A percentile compares a stretch with the other conserved stretches of the same genome.
These are phyloP conservation scores for Mucor circinelloides DNA, from an alignment of 371 early-diverging fungal species.

Conservation along the genomic window DNA sequence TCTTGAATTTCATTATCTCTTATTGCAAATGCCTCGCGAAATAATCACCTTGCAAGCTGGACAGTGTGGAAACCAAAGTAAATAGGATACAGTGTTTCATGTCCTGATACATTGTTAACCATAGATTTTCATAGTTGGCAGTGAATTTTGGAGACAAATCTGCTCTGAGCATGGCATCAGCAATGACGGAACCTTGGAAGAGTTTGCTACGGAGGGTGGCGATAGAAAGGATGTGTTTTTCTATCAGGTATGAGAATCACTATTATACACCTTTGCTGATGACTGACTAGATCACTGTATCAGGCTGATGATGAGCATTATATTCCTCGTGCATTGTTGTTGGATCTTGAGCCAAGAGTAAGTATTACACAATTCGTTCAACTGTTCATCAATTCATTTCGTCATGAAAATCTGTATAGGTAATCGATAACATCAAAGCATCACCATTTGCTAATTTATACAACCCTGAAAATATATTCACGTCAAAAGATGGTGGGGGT, in stretches of 20 bases:
- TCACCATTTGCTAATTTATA: slow-evolving; percentile 81
- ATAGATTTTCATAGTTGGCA: slow-evolving; percentile 66
- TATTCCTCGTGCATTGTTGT: slow-evolving; percentile 89
- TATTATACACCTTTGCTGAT: not conserved
- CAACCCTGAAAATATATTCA: slow-evolving; percentile 91
- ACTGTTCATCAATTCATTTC: not conserved
- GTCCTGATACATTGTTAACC: not conserved
- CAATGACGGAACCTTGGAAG: slow-evolving; percentile 81
- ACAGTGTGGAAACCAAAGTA: slow-evolving; percentile 98
- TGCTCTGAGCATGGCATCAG: slow-evolving; percentile 92
- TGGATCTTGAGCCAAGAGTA: slow-evolving; percentile 95
- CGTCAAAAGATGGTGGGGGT: slow-evolving; percentile 91
- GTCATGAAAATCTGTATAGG: slow-evolving; percentile 37
- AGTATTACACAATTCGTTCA: not conserved
- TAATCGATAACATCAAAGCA: slow-evolving; percentile 71
- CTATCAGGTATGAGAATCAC: slow-evolving; percentile 81
- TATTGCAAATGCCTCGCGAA: slow-evolving; percentile 73
- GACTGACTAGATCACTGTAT: not conserved
- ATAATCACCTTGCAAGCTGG: slow-evolving; percentile 95
- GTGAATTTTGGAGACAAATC: slow-evolving; percentile 92
- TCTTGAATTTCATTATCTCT: not conserved
- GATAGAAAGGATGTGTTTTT: slow-evolving; percentile 99
- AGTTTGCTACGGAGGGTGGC: slow-evolving; percentile 85
- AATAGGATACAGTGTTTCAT: not conserved
- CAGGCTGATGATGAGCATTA: slow-evolving; percentile 94